A percentile compares a stretch with the other conserved stretches of the same genome.
phyloP scores from a whole-genome alignment of 2,329 filamentous ascomycete genomes.

The Trichoderma simmonsii region DNA sequence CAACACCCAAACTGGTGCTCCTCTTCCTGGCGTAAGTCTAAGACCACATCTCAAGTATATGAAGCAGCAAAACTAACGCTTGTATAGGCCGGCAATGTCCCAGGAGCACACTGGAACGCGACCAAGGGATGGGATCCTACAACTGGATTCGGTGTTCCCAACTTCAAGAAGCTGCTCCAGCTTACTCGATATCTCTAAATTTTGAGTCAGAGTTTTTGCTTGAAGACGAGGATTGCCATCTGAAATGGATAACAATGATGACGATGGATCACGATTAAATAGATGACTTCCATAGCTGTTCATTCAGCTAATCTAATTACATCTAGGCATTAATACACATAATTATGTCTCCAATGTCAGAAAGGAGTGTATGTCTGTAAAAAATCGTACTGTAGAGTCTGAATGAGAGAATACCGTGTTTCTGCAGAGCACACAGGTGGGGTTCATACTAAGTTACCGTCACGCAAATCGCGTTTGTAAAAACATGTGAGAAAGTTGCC shows the following conservation, averaged over 20 bases:
- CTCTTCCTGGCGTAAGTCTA: background rate
- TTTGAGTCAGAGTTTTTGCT: too few species aligned
- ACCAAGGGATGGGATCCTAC: conserved; percentile 25
- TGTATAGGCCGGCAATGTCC: conserved; percentile 26
- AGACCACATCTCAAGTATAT: background rate
- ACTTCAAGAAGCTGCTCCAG: conserved; percentile 25
- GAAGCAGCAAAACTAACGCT: conserved; percentile 12
- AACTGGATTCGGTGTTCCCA: conserved; percentile 23
- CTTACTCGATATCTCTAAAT: background rate
- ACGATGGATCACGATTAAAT: background rate
- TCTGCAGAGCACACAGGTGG: background rate
- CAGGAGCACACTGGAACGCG: conserved; percentile 30
- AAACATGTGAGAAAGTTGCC: background rate
- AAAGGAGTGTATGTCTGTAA: background rate
- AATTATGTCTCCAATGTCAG: background rate
- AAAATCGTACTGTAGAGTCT: background rate
- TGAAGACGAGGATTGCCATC: background rate
- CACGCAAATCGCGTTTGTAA: background rate
- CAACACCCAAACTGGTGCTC: conserved; percentile 22
- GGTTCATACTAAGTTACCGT: background rate
- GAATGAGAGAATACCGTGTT: accelerated
- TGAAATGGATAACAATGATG: background rate
- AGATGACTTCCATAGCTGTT: background rate
- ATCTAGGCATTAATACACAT: background rate
- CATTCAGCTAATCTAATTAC: background rate